phyloP scores from a whole-genome alignment of 2,329 filamentous ascomycete species.

The Knoxdaviesia proteae region DNA sequence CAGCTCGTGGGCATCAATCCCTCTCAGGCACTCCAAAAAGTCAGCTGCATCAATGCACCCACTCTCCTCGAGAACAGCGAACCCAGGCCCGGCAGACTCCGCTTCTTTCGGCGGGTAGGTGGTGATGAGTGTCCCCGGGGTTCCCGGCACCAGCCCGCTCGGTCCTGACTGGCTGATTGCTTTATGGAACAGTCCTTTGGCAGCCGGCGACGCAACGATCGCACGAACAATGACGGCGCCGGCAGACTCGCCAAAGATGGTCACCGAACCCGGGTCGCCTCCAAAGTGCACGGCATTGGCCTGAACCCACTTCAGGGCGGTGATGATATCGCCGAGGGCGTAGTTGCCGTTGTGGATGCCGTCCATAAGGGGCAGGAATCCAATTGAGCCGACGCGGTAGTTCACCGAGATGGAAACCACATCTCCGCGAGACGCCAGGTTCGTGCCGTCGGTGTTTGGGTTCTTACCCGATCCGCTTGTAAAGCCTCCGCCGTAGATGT shows the following conservation, averaged over 20 bases:
- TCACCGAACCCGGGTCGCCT: conserved; percentile 23
- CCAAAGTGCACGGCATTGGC: conserved; percentile 29
- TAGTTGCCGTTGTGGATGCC: conserved; percentile 25
- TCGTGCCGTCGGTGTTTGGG: conserved; percentile 22
- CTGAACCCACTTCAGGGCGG: conserved; percentile 25
- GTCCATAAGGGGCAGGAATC: conserved; percentile 34
- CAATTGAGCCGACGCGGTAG: conserved; percentile 34
- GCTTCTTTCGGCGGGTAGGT: too few species aligned
- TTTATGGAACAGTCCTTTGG: conserved; percentile 10
- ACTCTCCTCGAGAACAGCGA: conserved; percentile 7
- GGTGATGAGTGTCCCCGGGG: too few species aligned
- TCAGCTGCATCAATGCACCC: conserved; percentile 9
- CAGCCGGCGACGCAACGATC: conserved; percentile 10
- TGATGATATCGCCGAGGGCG: not conserved
- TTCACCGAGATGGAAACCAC: conserved; percentile 26
- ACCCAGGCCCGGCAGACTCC: too few species aligned
- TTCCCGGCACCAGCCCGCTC: conserved; percentile 6
- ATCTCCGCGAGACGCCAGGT: conserved; percentile 22
- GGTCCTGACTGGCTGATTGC: conserved; percentile 12
- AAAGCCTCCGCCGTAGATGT: conserved; percentile 22
- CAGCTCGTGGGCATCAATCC: conserved; percentile 10
- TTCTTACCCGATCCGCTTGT: conserved; percentile 19
- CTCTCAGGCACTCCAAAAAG: conserved; percentile 9
- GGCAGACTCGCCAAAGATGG: conserved; percentile 32
- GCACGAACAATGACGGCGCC: conserved; percentile 16